Evolutionary conservation across 2,329 filamentous ascomycete species (phyloP).

Genomic region (Hymenoscyphus albidus): DNA sequence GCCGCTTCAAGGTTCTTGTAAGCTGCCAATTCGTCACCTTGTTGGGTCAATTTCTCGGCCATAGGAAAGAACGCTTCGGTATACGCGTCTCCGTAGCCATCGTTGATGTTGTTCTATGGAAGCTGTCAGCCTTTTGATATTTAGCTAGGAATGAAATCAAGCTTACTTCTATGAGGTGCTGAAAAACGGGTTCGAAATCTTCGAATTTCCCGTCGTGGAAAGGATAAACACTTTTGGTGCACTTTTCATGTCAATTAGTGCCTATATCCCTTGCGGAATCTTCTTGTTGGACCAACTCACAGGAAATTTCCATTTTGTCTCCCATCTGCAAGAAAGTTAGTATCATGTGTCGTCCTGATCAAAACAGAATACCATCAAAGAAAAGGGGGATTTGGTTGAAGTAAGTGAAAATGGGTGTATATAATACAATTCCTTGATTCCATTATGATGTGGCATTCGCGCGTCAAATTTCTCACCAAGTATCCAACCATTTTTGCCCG

Average conservation of each 20-base stretch:
- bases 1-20: constrained; percentile 49
- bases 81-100: constrained; percentile 62
- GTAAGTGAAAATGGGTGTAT: constrained; percentile 51
- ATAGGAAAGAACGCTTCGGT: constrained; percentile 59
- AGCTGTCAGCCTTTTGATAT: neutral
- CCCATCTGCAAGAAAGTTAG: neutral
- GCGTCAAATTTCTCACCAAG: constrained; percentile 12
- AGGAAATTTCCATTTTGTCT: constrained; percentile 6
- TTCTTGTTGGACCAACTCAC: neutral
- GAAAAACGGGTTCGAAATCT: constrained; percentile 68
- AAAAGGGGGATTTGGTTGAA: neutral
- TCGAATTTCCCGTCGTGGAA: constrained; percentile 68
- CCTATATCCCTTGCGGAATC: neutral
- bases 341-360: neutral
- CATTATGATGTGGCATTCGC: constrained; percentile 26
- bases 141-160: neutral
- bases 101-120: constrained; percentile 52
- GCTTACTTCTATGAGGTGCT: constrained; percentile 53
- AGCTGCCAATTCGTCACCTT: constrained; percentile 47
- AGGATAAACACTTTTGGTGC: constrained; percentile 61
- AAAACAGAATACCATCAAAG: neutral
- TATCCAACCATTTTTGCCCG: constrained; percentile 7
- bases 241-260: constrained; percentile 35
- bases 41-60: constrained; percentile 52
- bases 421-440: constrained; percentile 60